These are phyloP conservation scores for Ottelia alismoides DNA, from an alignment of 106 monocot species.

Conservation along the genomic window DNA sequence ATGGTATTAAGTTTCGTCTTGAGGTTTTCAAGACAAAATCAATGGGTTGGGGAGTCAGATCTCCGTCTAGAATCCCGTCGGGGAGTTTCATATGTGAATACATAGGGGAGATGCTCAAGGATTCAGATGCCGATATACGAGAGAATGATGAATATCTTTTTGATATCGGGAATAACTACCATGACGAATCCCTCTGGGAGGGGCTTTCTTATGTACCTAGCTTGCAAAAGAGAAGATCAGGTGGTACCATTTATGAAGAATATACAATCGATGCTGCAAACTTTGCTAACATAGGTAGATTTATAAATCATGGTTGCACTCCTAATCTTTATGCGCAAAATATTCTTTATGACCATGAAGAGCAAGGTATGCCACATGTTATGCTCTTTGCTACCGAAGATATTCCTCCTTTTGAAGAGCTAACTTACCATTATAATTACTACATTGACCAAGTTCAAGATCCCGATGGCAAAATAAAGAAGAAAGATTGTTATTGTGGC, in stretches of 20 bases:
- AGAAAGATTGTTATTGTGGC: slow-evolving; percentile 51
- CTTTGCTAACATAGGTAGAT: slow-evolving; percentile 45
- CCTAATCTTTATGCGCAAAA: slow-evolving; percentile 72
- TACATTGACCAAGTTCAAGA: slow-evolving; percentile 42
- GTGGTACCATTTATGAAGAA: slow-evolving; percentile 14
- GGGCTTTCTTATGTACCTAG: slow-evolving; percentile 10
- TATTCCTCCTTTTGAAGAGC: slow-evolving; percentile 42
- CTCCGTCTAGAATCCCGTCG: background rate
- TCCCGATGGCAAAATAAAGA: slow-evolving; percentile 52
- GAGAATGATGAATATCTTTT: background rate
- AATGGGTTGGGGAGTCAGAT: background rate
- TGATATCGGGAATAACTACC: background rate
- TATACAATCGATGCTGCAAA: slow-evolving; percentile 49
- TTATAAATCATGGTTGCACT: slow-evolving; percentile 55
- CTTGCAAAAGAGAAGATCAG: slow-evolving; percentile 11
- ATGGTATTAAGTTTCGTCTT: background rate
- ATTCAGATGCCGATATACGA: background rate
- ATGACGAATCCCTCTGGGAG: slow-evolving; percentile 26
- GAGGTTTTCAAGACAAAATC: background rate
- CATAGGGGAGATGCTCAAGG: background rate
- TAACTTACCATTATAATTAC: slow-evolving; percentile 72
- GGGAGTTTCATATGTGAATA: slow-evolving; percentile 1
- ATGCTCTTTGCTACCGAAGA: slow-evolving; percentile 53
- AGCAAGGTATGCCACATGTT: slow-evolving; percentile 52
- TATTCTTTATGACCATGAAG: slow-evolving; percentile 48